Evolutionary conservation across 441 rosid genomes (phyloP).

Genomic region (Aquilaria agallochum): DNA sequence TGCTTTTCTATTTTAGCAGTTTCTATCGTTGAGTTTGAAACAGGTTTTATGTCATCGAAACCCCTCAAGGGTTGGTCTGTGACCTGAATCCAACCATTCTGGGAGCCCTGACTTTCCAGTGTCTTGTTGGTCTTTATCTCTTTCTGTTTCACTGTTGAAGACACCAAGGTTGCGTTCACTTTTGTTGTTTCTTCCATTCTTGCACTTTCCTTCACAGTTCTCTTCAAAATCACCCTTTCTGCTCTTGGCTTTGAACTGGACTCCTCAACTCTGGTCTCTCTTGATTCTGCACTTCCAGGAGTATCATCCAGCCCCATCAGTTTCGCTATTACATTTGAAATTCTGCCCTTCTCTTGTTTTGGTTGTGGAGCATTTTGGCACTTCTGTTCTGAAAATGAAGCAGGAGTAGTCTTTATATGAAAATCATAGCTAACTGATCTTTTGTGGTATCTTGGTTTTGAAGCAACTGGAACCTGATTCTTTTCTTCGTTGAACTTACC

Average conservation of each 20-base stretch:
- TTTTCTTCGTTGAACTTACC: conserved; percentile 23
- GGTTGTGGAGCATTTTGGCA: conserved; percentile 26
- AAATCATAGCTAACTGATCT: conserved; percentile 31
- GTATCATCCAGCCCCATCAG: conserved; percentile 81
- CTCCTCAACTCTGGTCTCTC: conserved; percentile 19
- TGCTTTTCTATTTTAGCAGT: conserved; percentile 25
- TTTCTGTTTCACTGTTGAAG: conserved; percentile 21
- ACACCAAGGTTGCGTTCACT: conserved; percentile 18
- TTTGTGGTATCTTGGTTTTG: conserved; percentile 36
- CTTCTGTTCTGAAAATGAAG: conserved; percentile 32
- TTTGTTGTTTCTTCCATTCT: conserved; percentile 21
- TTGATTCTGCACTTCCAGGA: conserved; percentile 48
- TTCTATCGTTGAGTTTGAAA: conserved; percentile 19
- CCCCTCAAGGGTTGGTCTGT: conserved; percentile 27
- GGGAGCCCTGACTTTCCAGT: conserved; percentile 19
- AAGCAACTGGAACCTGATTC: conserved; percentile 16
- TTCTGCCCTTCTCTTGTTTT: conserved; percentile 61
- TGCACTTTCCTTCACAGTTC: conserved; percentile 25
- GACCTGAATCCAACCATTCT: conserved; percentile 24
- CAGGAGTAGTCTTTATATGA: conserved; percentile 10
- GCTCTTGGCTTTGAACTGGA: conserved; percentile 27
- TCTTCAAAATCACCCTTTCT: conserved; percentile 21
- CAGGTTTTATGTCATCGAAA: conserved; percentile 24
- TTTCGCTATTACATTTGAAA: conserved; percentile 86
- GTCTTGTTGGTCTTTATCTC: conserved; percentile 25